Conservation (phyloP, 2,329 filamentous ascomycete species). For the Ramularia endophylla region DNA sequence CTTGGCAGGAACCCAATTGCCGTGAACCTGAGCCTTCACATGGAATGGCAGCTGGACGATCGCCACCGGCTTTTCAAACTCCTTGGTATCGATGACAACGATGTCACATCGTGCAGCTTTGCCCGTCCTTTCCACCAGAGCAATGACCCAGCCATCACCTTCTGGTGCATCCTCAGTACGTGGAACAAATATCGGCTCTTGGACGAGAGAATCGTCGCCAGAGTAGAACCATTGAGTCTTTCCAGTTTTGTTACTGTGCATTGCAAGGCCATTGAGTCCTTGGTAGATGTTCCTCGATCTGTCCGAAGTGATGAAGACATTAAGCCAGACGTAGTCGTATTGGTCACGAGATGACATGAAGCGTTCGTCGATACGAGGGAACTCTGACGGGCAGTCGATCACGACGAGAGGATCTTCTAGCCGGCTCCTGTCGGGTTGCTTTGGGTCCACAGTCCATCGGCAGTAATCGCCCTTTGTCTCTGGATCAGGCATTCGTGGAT, state of each 20-base stretch:
- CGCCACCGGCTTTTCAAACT: constrained; percentile 36
- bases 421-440: constrained; percentile 18
- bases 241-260: constrained; percentile 18
- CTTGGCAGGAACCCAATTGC: constrained; percentile 14
- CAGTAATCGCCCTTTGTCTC: constrained; percentile 39
- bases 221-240: constrained; percentile 32
- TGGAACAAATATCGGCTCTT: constrained; percentile 51
- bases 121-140: constrained; percentile 35
- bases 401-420: constrained; percentile 28
- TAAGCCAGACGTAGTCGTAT: constrained; percentile 38
- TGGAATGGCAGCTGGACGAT: constrained; percentile 36
- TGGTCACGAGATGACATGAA: constrained; percentile 34
- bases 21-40: constrained; percentile 18
- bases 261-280: constrained; percentile 17
- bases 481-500: constrained; percentile 19
- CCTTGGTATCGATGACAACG: constrained; percentile 38
- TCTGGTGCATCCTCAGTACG: constrained; percentile 36
- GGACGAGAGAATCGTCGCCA: constrained; percentile 40
- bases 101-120: constrained; percentile 27
- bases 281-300: constrained; percentile 29
- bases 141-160: constrained; percentile 48
- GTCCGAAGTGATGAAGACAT: constrained; percentile 34
- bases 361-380: constrained; percentile 43
- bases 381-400: constrained; percentile 38
- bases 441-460: constrained; percentile 38